Evolutionary conservation across 192 early-diverging fungal genomes (phyloP).

Genomic region (Paraglomus occultum): DNA sequence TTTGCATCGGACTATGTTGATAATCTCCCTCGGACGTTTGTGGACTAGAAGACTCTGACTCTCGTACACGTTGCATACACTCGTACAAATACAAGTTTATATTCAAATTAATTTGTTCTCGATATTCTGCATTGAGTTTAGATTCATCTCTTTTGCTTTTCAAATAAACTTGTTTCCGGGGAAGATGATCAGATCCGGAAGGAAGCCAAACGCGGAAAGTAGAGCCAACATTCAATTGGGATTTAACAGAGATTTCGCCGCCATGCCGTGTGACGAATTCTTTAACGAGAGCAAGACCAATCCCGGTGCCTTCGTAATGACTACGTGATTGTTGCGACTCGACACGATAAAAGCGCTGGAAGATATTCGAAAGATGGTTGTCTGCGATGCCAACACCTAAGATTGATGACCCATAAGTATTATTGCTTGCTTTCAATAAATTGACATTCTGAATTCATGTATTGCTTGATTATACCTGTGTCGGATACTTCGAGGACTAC

Average conservation of each 20-base stretch:
- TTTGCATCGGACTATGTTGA: too few species aligned
- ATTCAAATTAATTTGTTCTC: constrained; percentile 23
- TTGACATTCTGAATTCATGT: not conserved
- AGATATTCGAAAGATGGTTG: constrained; percentile 43
- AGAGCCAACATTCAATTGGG: constrained; percentile 43
- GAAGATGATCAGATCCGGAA: constrained; percentile 46
- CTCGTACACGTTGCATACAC: constrained; percentile 33
- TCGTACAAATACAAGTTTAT: constrained; percentile 35
- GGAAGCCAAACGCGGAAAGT: constrained; percentile 50
- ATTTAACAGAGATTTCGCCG: constrained; percentile 42
- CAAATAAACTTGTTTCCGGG: constrained; percentile 33
- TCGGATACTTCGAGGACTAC: constrained; percentile 39
- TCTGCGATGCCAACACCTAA: constrained; percentile 52
- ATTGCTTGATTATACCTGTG: constrained; percentile 10
- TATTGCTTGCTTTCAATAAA: not conserved
- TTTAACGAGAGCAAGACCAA: constrained; percentile 54
- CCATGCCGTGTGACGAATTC: constrained; percentile 55
- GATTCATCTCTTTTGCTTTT: constrained; percentile 20
- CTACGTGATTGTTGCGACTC: constrained; percentile 49
- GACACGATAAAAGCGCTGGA: constrained; percentile 59
- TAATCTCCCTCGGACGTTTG: too few species aligned
- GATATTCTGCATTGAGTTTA: too few species aligned
- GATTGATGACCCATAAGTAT: not conserved
- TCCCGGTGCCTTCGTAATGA: constrained; percentile 58
- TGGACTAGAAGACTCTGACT: not conserved